Evolutionary conservation across 495 filamentous ascomycete genomes (phyloP).

Genomic region (Annulohypoxylon stygium): DNA sequence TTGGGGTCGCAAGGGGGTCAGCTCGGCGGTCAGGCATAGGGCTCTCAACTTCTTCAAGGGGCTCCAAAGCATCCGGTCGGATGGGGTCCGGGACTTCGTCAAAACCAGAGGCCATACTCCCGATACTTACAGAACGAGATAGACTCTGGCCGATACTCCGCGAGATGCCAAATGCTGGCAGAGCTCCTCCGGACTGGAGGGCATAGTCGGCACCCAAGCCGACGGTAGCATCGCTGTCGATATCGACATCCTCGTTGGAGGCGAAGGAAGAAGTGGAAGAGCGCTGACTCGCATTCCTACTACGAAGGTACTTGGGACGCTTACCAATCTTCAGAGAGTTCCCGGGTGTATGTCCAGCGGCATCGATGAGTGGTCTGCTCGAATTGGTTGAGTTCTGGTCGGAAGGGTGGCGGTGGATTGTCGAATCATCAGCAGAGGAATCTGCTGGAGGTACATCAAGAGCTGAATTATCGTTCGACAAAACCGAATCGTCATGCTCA

Average conservation of each 20-base stretch:
- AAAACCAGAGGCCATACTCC: slow-evolving; percentile 93
- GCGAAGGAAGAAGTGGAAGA: slow-evolving; percentile 81
- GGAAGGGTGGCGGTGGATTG: slow-evolving; percentile 47
- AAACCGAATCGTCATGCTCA: slow-evolving; percentile 54
- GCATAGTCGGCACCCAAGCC: slow-evolving; percentile 84
- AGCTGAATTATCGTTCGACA: slow-evolving; percentile 22
- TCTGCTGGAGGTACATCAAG: slow-evolving; percentile 51
- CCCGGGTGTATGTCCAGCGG: slow-evolving; percentile 51
- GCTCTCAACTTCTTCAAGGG: slow-evolving; percentile 61
- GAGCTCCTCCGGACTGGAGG: slow-evolving; percentile 84
- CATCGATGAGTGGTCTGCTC: slow-evolving; percentile 45
- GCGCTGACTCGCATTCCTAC: slow-evolving; percentile 79
- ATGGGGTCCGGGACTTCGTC: slow-evolving; percentile 77
- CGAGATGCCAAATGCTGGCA: slow-evolving; percentile 68
- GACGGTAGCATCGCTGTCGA: slow-evolving; percentile 74
- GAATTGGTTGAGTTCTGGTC: slow-evolving; percentile 50
- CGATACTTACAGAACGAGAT: slow-evolving; percentile 86
- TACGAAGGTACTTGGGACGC: slow-evolving; percentile 79
- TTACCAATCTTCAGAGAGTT: slow-evolving; percentile 57
- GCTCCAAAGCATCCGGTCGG: slow-evolving; percentile 61
- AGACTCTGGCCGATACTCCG: slow-evolving; percentile 68
- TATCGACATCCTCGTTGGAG: slow-evolving; percentile 72
- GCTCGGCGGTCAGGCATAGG: slow-evolving; percentile 54
- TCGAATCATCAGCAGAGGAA: slow-evolving; percentile 63
- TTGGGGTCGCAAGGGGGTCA: slow-evolving; percentile 59